Evolutionary conservation across 495 filamentous ascomycete species (phyloP).

Genomic region (Choiromyces venosus): DNA sequence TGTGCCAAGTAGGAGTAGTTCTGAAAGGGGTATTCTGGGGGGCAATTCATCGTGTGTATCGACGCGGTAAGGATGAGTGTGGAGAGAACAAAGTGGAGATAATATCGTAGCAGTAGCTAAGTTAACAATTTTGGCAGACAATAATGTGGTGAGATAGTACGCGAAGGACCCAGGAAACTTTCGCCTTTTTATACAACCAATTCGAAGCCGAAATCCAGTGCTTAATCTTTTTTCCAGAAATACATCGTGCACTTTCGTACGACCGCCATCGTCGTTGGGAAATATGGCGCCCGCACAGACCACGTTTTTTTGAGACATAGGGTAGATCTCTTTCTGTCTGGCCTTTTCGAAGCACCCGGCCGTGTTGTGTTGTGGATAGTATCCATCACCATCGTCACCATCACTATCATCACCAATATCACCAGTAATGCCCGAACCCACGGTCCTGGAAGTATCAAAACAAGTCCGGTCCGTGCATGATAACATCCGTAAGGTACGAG

Average conservation of each 20-base stretch:
- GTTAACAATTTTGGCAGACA: not conserved
- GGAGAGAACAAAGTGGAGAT: not conserved
- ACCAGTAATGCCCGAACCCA: not conserved
- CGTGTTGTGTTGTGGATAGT: not conserved
- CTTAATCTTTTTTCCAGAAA: slow-evolving; percentile 2
- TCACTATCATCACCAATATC: not conserved
- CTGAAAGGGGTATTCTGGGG: not conserved
- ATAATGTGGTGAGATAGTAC: not conserved
- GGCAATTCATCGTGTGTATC: not conserved
- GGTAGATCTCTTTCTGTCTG: not conserved
- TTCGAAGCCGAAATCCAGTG: not conserved
- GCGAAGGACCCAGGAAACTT: not conserved
- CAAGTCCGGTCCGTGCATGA: not conserved
- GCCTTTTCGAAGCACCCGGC: not conserved
- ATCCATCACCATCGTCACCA: not conserved
- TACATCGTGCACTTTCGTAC: not conserved
- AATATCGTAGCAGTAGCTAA: not conserved
- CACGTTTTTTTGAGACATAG: not conserved
- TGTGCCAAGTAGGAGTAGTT: not conserved
- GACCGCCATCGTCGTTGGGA: not conserved
- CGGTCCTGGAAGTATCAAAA: not conserved
- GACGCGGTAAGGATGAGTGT: not conserved
- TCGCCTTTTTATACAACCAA: not conserved
- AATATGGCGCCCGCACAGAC: not conserved
- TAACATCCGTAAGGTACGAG: not conserved